Percentiles rank a stretch among this genome's conserved stretches.
Evolutionary conservation across 208 protist species (phyloP).

Genomic region (Trypanosoma platydactyli): DNA sequence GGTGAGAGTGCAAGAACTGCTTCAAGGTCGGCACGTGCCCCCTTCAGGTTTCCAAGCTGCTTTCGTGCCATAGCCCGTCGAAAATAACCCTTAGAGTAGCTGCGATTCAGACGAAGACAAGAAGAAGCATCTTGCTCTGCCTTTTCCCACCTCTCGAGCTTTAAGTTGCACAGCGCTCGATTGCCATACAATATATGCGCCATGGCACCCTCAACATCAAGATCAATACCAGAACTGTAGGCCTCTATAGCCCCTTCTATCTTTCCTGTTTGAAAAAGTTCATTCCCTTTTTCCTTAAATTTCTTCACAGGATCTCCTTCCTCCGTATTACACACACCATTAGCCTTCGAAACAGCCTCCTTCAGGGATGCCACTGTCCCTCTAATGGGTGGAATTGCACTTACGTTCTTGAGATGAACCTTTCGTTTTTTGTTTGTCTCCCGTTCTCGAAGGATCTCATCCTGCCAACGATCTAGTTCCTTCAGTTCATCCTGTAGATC

Average conservation of each 20-base stretch:
- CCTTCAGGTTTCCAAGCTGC: conserved; percentile 76
- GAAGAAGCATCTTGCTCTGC: conserved; percentile 84
- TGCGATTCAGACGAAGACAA: conserved; percentile 77
- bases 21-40: conserved; percentile 83
- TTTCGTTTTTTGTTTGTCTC: conserved; percentile 39
- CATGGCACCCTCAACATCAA: conserved; percentile 62
- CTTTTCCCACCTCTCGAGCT: conserved; percentile 61
- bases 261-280: conserved; percentile 74
- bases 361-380: conserved; percentile 89
- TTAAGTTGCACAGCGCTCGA: conserved; percentile 84
- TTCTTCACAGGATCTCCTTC: conserved; percentile 52
- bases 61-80: conserved; percentile 85
- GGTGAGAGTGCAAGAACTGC: conserved; percentile 80
- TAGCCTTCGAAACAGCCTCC: conserved; percentile 50
- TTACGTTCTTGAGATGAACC: conserved; percentile 3
- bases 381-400: conserved; percentile 66
- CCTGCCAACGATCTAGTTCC: conserved; percentile 80
- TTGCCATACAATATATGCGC: conserved; percentile 88
- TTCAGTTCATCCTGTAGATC: conserved; percentile 88
- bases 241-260: conserved; percentile 72
- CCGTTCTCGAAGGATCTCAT: conserved; percentile 47
- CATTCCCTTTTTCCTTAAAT: conserved; percentile 83
- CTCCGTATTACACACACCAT: conserved; percentile 18
- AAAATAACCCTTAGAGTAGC: conserved; percentile 88
- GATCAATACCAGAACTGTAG: conserved; percentile 83